phyloP scores from a whole-genome alignment of 208 protist species.

The Trypanosomatidae sp. region DNA sequence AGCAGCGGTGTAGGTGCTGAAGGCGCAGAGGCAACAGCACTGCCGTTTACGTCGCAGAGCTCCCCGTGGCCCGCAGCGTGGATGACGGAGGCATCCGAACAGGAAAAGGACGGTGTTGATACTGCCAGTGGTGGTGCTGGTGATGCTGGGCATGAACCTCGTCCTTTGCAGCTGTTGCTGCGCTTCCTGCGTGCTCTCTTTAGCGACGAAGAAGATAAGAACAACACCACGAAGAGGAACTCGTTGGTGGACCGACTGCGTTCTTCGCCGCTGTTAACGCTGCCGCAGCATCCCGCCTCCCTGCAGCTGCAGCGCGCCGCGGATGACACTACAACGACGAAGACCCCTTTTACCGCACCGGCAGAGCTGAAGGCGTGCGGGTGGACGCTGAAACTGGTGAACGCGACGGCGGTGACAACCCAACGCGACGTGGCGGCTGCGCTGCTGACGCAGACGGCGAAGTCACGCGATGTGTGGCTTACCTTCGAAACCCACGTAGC shows the following conservation, averaged over 20 bases:
- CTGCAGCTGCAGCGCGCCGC: constrained; percentile 1
- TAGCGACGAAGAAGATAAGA: too few species aligned
- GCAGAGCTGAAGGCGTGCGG: constrained; percentile 4
- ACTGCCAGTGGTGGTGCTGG: too few species aligned
- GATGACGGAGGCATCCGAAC: constrained; percentile 12
- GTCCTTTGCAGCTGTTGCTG: too few species aligned
- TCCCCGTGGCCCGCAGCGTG: constrained; percentile 19
- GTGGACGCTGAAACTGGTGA: constrained; percentile 23
- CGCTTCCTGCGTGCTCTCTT: too few species aligned
- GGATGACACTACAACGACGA: constrained; percentile 4
- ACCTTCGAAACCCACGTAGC: too few species aligned
- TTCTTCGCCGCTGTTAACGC: constrained; percentile 2
- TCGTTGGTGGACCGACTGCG: too few species aligned
- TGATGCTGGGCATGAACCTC: too few species aligned
- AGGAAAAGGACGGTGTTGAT: neutral
- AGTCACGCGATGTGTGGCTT: constrained; percentile 29
- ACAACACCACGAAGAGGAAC: too few species aligned
- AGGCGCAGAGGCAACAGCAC: neutral
- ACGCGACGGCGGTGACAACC: constrained; percentile 13
- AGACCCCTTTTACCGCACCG: neutral
- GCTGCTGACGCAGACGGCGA: constrained; percentile 12
- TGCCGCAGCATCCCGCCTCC: constrained; percentile 2
- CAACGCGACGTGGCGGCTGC: constrained; percentile 30
- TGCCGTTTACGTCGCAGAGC: neutral
- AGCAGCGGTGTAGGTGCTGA: neutral